Percentiles rank a stretch among this genome's conserved stretches.
These are phyloP conservation scores for Hypoxylon crocopeplum DNA, from an alignment of 495 filamentous ascomycete species.

Conservation along the genomic window DNA sequence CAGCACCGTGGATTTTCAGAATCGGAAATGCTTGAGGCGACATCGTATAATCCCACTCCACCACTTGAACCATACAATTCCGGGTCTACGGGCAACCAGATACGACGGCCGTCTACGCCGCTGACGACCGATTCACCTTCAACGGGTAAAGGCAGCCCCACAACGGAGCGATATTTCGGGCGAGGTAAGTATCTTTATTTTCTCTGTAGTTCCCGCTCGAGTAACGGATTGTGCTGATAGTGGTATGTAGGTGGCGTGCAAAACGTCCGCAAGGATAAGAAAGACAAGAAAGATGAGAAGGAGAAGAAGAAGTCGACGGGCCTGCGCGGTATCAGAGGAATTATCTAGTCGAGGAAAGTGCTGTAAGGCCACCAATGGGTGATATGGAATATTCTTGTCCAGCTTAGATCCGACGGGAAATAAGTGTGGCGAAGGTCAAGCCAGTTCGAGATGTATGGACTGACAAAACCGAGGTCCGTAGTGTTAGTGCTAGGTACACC, in stretches of 20 bases:
- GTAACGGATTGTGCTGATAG: slow-evolving; percentile 39
- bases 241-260: slow-evolving; percentile 57
- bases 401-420: too few relatives aligned
- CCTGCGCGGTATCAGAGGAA: slow-evolving; percentile 59
- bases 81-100: slow-evolving; percentile 8
- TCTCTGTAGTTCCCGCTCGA: background rate
- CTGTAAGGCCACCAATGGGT: too few relatives aligned
- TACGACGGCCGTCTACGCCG: slow-evolving; percentile 41
- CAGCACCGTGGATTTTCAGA: slow-evolving; percentile 46
- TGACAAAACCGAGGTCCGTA: too few relatives aligned
- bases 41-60: slow-evolving; percentile 45
- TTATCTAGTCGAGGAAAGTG: slow-evolving; percentile 43
- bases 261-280: slow-evolving; percentile 61
- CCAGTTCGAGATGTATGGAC: too few relatives aligned
- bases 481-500: too few relatives aligned
- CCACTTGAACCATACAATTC: slow-evolving; percentile 41
- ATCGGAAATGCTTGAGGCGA: slow-evolving; percentile 41
- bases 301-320: slow-evolving; percentile 60
- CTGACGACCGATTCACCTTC: slow-evolving; percentile 32
- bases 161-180: slow-evolving; percentile 52
- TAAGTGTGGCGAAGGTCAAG: too few relatives aligned
- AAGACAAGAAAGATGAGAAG: slow-evolving; percentile 56
- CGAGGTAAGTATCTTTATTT: slow-evolving; percentile 44
- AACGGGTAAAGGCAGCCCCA: slow-evolving; percentile 47
- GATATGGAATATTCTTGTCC: too few relatives aligned